Conservation (phyloP, 352 stramenopile species). For the Blastocystis sp. region DNA sequence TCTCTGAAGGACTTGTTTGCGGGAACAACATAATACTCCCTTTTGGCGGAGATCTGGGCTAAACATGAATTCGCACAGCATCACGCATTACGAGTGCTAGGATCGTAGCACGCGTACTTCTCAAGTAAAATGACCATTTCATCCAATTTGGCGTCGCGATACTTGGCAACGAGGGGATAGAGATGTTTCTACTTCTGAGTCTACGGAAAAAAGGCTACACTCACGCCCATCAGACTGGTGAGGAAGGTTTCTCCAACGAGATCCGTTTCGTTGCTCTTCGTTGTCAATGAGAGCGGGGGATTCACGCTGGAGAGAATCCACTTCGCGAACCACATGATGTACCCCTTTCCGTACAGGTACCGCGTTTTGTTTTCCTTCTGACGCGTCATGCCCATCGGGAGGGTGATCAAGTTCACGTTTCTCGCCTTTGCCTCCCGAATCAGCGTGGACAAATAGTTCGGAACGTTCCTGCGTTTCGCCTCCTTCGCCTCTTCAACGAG, state of each 20-base stretch:
- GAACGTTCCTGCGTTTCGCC: neutral
- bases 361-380: slow-evolving; percentile 54
- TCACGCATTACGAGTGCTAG: neutral
- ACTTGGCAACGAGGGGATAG: slow-evolving; percentile 55
- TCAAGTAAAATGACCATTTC: slow-evolving; percentile 31
- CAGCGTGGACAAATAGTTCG: slow-evolving; percentile 34
- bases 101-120: slow-evolving; percentile 27
- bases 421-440: slow-evolving; percentile 8
- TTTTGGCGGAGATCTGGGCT: neutral
- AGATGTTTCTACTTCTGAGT: slow-evolving; percentile 26
- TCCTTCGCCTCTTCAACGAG: slow-evolving; percentile 28
- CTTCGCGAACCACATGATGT: slow-evolving; percentile 63
- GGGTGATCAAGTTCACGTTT: slow-evolving; percentile 39
- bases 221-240: neutral
- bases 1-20: slow-evolving; percentile 3
- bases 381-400: slow-evolving; percentile 48
- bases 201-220: neutral
- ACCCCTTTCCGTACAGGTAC: slow-evolving; percentile 42
- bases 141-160: neutral
- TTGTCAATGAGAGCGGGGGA: slow-evolving; percentile 38
- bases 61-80: neutral
- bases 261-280: neutral
- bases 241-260: slow-evolving; percentile 3
- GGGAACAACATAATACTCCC: slow-evolving; percentile 49
- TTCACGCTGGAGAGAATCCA: slow-evolving; percentile 15